Percentiles rank a stretch among this genome's conserved stretches.
These are phyloP conservation scores for Ligustrum vulgare DNA, from an alignment of 257 asterid genomes.

Conservation along the genomic window DNA sequence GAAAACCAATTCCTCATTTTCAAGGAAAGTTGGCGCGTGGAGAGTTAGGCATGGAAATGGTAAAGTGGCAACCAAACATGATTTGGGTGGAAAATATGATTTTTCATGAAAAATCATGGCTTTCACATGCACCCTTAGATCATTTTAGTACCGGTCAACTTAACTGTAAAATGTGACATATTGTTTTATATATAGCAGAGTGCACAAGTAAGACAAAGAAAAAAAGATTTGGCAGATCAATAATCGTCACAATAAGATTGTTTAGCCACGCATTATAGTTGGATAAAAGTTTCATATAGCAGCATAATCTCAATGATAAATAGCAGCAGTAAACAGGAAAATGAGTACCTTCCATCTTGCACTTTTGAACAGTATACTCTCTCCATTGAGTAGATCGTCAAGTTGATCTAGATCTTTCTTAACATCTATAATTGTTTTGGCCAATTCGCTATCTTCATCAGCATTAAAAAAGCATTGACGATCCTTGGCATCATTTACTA, in stretches of 20 bases:
- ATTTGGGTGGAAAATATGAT: too few species aligned
- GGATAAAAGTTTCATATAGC: background rate
- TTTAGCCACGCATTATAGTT: background rate
- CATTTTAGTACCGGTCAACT: background rate
- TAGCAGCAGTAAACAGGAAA: background rate
- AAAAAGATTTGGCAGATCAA: background rate
- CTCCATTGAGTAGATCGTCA: conserved; percentile 56
- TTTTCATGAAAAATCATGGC: too few species aligned
- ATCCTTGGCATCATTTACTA: conserved; percentile 49
- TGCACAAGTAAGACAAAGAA: background rate
- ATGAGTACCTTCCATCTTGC: conserved; percentile 64
- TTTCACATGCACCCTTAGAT: too few species aligned
- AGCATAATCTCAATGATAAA: background rate
- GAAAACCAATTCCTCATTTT: too few species aligned
- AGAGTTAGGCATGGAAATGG: too few species aligned
- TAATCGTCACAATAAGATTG: background rate
- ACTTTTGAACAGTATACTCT: conserved; percentile 44
- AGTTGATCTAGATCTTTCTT: conserved; percentile 56
- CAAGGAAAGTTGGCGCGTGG: too few species aligned
- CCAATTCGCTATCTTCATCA: conserved; percentile 43
- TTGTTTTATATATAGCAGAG: background rate
- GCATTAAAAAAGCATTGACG: conserved; percentile 60
- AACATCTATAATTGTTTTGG: conserved; percentile 37
- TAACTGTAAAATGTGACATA: background rate
- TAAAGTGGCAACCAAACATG: too few species aligned